Conservation (phyloP, 179 eudicot genomes). For the Nepenthes alata region DNA sequence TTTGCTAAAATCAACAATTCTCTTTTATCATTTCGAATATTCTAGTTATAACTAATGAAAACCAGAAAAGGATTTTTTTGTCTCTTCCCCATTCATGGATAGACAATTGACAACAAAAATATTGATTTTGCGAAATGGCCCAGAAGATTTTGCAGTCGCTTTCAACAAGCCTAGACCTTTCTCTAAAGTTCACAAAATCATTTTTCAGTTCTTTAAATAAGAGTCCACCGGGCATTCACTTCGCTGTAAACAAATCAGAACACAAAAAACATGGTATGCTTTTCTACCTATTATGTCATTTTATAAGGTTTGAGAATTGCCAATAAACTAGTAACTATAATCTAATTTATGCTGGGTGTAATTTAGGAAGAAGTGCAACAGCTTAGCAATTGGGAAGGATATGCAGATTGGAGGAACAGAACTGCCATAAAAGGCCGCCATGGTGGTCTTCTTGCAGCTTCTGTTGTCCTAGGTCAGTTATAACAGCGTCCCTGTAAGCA, state of each 20-base stretch:
- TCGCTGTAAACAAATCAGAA: not conserved
- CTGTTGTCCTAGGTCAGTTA: slow-evolving; percentile 9
- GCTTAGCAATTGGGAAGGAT: slow-evolving; percentile 19
- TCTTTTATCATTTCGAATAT: not conserved
- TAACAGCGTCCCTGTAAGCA: not conserved
- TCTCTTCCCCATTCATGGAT: not conserved
- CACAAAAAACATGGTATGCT: not conserved
- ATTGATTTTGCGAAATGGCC: not conserved
- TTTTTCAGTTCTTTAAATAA: not conserved
- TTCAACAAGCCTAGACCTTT: not conserved
- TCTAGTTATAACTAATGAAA: not conserved
- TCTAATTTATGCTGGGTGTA: not conserved
- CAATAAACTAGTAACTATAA: not conserved
- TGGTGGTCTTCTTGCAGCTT: slow-evolving; percentile 16
- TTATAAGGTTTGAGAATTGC: not conserved
- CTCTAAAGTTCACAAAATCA: not conserved
- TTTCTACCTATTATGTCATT: not conserved
- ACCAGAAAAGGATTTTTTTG: not conserved
- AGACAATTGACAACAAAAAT: not conserved
- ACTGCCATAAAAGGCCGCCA: slow-evolving; percentile 18
- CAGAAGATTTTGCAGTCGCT: not conserved
- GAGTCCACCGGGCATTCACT: not conserved
- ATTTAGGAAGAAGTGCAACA: not conserved
- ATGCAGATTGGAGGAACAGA: slow-evolving; percentile 18
- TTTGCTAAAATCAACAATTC: not conserved